A percentile compares a stretch with the other conserved stretches of the same genome.
Evolutionary conservation across 2,329 filamentous ascomycete genomes (phyloP).

Genomic region (Botrytis sinoallii): DNA sequence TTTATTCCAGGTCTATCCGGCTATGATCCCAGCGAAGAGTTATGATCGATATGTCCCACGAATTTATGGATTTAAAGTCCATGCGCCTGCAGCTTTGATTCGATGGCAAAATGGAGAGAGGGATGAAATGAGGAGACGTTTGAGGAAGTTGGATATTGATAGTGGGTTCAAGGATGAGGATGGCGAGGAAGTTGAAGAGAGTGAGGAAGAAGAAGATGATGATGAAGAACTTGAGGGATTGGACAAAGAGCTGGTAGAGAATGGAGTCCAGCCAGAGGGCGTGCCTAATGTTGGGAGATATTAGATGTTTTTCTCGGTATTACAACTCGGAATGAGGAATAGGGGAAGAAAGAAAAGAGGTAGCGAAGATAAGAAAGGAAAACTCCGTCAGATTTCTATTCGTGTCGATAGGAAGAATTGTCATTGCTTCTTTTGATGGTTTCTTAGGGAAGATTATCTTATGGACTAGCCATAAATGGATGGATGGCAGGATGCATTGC

Average conservation of each 20-base stretch:
- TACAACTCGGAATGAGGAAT: not conserved
- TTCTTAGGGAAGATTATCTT: constrained; percentile 13
- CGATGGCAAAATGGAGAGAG: constrained; percentile 85
- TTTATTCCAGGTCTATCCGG: constrained; percentile 96
- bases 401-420: constrained; percentile 9
- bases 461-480: not conserved
- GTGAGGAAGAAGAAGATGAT: constrained; percentile 48
- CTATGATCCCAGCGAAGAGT: constrained; percentile 82
- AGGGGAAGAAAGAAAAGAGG: not conserved
- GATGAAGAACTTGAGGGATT: constrained; percentile 34
- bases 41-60: constrained; percentile 82
- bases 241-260: not conserved
- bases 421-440: constrained; percentile 20
- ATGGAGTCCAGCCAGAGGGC: constrained; percentile 6
- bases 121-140: constrained; percentile 75
- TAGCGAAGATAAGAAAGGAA: not conserved
- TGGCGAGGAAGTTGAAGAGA: constrained; percentile 55
- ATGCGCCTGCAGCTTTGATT: constrained; percentile 80
- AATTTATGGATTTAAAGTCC: constrained; percentile 94
- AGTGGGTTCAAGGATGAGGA: constrained; percentile 74
- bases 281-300: not conserved
- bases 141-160: constrained; percentile 70
- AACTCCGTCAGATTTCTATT: constrained; percentile 11
- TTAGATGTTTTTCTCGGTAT: not conserved
- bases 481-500: constrained; percentile 23